Evolutionary conservation across 306 rosid species (phyloP).

Genomic region (Malus sieversii): DNA sequence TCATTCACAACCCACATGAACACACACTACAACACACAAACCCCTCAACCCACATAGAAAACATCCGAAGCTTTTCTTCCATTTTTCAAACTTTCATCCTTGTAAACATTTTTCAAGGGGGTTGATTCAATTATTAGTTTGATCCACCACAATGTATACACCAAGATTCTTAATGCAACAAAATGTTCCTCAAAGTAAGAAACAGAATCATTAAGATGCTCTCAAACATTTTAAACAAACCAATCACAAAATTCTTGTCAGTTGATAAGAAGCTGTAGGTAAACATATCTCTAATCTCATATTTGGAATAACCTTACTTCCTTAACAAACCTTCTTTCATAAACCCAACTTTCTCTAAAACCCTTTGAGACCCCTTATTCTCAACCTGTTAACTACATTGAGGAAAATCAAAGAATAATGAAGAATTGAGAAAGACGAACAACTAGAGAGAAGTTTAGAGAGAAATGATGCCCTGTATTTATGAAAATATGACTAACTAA

Average conservation of each 20-base stretch:
- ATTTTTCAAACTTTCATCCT: too few relatives aligned
- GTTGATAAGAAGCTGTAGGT: slow-evolving; percentile 22
- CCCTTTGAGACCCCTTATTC: slow-evolving; percentile 47
- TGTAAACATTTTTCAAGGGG: too few relatives aligned
- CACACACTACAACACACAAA: too few relatives aligned
- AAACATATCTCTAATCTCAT: slow-evolving; percentile 28
- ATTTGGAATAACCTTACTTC: slow-evolving; percentile 47
- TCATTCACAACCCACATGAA: too few relatives aligned
- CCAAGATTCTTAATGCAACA: neutral
- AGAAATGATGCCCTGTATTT: too few relatives aligned
- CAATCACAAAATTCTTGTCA: slow-evolving; percentile 2
- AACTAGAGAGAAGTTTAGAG: too few relatives aligned
- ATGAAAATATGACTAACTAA: too few relatives aligned
- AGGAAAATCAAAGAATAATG: too few relatives aligned
- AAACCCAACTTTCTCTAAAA: slow-evolving; percentile 46
- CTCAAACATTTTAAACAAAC: neutral
- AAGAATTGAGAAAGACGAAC: too few relatives aligned
- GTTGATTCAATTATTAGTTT: too few relatives aligned
- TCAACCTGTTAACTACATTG: slow-evolving; percentile 16
- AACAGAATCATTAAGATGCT: neutral
- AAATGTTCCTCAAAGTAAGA: neutral
- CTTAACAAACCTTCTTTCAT: slow-evolving; percentile 37
- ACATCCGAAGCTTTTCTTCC: too few relatives aligned
- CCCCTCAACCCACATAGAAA: too few relatives aligned
- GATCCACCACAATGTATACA: neutral